phyloP scores from a whole-genome alignment of 495 filamentous ascomycete species.

The Penicillium chermesinum region DNA sequence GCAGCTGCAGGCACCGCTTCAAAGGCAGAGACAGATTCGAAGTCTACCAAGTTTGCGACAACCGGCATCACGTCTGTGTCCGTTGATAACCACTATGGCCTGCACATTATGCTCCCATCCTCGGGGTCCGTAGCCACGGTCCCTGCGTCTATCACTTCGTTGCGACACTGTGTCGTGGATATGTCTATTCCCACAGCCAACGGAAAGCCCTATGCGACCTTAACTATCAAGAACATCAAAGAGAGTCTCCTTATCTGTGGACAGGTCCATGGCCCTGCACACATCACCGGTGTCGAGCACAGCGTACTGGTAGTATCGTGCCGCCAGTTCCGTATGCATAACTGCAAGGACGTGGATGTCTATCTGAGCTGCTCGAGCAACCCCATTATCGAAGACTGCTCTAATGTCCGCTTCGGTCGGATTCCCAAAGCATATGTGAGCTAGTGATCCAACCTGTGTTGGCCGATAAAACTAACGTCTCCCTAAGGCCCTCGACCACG shows the following conservation, averaged over 20 bases:
- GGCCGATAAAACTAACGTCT: neutral
- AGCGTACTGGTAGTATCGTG: constrained; percentile 71
- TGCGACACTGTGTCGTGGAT: constrained; percentile 71
- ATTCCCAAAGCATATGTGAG: constrained; percentile 65
- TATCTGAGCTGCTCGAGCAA: constrained; percentile 77
- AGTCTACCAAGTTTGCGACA: constrained; percentile 19
- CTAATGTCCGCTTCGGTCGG: constrained; percentile 69
- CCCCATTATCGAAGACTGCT: constrained; percentile 92
- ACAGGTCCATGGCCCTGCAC: constrained; percentile 69
- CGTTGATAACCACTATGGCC: constrained; percentile 55
- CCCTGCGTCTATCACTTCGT: constrained; percentile 66
- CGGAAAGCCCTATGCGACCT: constrained; percentile 63
- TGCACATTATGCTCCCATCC: constrained; percentile 66
- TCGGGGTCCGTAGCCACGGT: constrained; percentile 61
- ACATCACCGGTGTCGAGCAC: constrained; percentile 70
- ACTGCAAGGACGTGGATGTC: constrained; percentile 70
- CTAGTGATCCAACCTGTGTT: constrained; percentile 6
- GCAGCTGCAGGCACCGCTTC: constrained; percentile 8
- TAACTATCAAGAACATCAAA: constrained; percentile 66
- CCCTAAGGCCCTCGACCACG: constrained; percentile 33
- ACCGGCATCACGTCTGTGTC: constrained; percentile 49
- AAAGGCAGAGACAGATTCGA: constrained; percentile 13
- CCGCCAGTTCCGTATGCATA: constrained; percentile 87
- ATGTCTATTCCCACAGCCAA: constrained; percentile 62
- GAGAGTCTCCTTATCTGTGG: constrained; percentile 70